These are phyloP conservation scores for Viola pubescens DNA, from an alignment of 441 rosid genomes.

Conservation along the genomic window DNA sequence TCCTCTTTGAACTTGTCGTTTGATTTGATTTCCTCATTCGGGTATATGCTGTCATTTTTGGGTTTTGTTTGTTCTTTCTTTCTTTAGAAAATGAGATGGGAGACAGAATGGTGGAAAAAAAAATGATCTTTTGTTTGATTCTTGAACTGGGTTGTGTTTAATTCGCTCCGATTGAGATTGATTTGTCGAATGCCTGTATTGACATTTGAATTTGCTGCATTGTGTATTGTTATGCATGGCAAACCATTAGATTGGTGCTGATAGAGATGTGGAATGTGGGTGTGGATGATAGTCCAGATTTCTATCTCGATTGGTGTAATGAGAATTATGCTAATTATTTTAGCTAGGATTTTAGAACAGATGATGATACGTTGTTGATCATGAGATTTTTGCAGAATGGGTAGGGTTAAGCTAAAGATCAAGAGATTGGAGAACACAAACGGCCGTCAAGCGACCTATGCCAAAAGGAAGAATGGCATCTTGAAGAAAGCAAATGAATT, in stretches of 20 bases:
- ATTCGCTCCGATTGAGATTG: too few relatives aligned
- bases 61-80: neutral
- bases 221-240: neutral
- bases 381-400: conserved; percentile 52
- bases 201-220: too few relatives aligned
- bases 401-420: conserved; percentile 82
- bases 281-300: neutral
- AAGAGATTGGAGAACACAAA: conserved; percentile 57
- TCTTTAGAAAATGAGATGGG: too few relatives aligned
- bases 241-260: neutral
- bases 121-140: too few relatives aligned
- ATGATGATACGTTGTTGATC: conserved; percentile 5
- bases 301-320: neutral
- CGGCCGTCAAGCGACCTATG: conserved; percentile 69
- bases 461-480: conserved; percentile 70
- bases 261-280: neutral
- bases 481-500: conserved; percentile 75
- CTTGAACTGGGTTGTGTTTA: neutral
- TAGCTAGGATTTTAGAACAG: conserved; percentile 4
- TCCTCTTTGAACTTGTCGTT: conserved; percentile 36
- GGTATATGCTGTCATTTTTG: conserved; percentile 27
- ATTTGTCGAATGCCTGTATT: too few relatives aligned
- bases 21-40: conserved; percentile 33
- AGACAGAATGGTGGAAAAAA: too few relatives aligned
- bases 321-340: neutral